Evolutionary conservation across 371 early-diverging fungal species (phyloP).

Genomic region (Lichtheimia ornata): DNA sequence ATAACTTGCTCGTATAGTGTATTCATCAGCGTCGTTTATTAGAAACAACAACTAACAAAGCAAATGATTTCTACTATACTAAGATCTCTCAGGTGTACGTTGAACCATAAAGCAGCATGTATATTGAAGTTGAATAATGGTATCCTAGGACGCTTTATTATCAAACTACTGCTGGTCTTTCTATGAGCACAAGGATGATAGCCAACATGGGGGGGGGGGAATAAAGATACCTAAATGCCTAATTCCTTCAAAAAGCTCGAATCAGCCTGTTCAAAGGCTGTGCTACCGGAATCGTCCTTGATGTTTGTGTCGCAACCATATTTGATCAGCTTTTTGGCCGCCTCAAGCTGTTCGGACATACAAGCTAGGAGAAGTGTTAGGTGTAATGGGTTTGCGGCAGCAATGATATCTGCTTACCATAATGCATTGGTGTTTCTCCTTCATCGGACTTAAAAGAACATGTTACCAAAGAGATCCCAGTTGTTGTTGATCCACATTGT

Average conservation of each 20-base stretch:
- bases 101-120: too few species aligned
- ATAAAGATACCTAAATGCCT: not conserved
- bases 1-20: constrained; percentile 21
- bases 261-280: constrained; percentile 44
- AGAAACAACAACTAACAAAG: too few species aligned
- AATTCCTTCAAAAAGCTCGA: constrained; percentile 6
- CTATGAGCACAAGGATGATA: too few species aligned
- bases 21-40: too few species aligned
- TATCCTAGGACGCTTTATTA: too few species aligned
- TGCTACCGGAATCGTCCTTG: constrained; percentile 34
- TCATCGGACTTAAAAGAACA: constrained; percentile 25
- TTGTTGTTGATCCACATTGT: not conserved
- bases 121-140: too few species aligned
- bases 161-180: too few species aligned
- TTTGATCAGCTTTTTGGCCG: constrained; percentile 28
- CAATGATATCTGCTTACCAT: constrained; percentile 25
- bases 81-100: too few species aligned
- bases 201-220: not conserved
- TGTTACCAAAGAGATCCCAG: not conserved
- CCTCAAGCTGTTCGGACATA: constrained; percentile 41
- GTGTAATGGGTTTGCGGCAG: not conserved
- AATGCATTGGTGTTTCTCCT: constrained; percentile 45
- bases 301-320: constrained; percentile 28
- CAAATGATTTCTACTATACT: too few species aligned
- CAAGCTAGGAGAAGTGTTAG: constrained; percentile 25